Base-by-base conservation (phyloP, 257 asterid species). In the Nicotiana sylvestris region DNA sequence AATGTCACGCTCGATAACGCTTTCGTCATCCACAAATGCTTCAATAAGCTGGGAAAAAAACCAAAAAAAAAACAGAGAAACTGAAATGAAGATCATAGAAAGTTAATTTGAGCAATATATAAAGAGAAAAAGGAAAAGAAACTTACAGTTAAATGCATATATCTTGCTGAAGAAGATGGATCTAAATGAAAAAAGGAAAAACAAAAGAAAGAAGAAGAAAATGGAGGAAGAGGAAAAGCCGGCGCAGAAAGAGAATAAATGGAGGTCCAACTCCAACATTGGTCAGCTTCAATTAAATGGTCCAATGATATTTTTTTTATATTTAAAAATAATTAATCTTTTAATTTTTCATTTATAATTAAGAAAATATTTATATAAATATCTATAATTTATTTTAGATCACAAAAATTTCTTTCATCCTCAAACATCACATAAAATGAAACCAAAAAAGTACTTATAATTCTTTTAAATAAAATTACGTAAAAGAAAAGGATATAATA, bases 271-370 rank as follows among this genome's bases (percentile, higher is more conserved):
- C 25, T 49, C 37, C 60, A 74, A 49, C 79, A 25, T 25, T 21
- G 62, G 62, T 46, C 79, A 74, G 15, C 79, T 74, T 74, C 79
- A 74, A 74, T 49, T 74, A 74, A 74, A 25, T 46, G 25, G 61
- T 66, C 46, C 51, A 2, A 43, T 43, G 49, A 39, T 39, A 39
- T 7, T 39, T 39, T 39, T 8, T 37, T 37, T 6, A 39, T 1
- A 21, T 39, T 39, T 6, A 39, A 39, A 39, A 39, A 7, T 39
- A 6, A 39, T 39, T 39, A 6, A 43, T 43, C 11, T 43, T 8
- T 43, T 7, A 2, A 8, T 43, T 43, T 37, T 43, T 8, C 11
- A 8, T 43, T 7, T 0, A 7, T 8, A 39, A 39, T 39, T 39
- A 39, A 6, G 6, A 8, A 43, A 8, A 43, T 39, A 39, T 39